These are phyloP conservation scores for Biancaea sappan DNA, from an alignment of 306 rosid genomes.

Conservation along the genomic window DNA sequence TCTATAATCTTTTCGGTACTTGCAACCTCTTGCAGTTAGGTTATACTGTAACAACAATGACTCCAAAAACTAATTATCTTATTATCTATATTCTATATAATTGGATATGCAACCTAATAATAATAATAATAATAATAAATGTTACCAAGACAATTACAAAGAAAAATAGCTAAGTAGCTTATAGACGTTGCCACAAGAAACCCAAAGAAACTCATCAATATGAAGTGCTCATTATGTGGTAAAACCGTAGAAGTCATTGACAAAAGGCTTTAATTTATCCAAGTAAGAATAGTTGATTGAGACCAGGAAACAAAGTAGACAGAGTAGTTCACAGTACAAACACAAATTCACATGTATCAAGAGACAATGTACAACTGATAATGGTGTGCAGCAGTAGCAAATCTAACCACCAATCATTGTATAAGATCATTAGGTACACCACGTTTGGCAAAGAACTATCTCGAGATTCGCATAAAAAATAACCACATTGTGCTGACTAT, in stretches of 20 bases:
- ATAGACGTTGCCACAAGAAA: not conserved
- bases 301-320: not conserved
- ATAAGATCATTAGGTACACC: too few relatives aligned
- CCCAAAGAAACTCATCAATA: too few relatives aligned
- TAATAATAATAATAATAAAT: not conserved
- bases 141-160: not conserved
- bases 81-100: too few relatives aligned
- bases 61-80: not conserved
- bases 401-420: not conserved
- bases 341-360: not conserved
- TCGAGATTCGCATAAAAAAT: too few relatives aligned
- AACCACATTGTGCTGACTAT: too few relatives aligned
- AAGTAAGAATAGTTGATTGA: not conserved
- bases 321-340: not conserved
- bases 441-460: too few relatives aligned
- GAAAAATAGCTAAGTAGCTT: not conserved
- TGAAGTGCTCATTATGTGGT: too few relatives aligned
- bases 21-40: not conserved
- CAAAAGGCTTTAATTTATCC: not conserved
- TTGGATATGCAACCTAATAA: not conserved
- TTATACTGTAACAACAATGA: not conserved
- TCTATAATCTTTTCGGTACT: not conserved
- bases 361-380: not conserved
- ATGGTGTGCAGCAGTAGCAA: not conserved
- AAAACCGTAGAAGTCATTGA: too few relatives aligned